Percentiles rank a stretch among this genome's conserved stretches.
Evolutionary conservation across 1,284 basidiomycete species (phyloP).

Genomic region (Fistulinella cinereoalba): DNA sequence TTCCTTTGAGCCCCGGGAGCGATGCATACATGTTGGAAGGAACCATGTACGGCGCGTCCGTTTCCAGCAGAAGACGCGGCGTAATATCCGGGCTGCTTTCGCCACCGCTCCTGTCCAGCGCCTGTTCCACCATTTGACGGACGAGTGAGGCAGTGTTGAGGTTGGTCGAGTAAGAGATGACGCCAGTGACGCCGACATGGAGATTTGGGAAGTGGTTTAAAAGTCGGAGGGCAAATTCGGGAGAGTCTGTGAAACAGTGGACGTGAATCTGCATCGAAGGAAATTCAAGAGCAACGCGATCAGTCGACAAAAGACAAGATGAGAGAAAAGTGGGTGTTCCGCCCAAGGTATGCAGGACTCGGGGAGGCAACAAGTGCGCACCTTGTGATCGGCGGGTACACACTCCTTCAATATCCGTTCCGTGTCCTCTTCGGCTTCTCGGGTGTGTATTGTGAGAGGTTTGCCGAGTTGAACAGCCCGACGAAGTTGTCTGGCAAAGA

Average conservation of each 20-base stretch:
- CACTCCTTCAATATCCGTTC: slow-evolving; percentile 70
- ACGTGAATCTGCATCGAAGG: slow-evolving; percentile 57
- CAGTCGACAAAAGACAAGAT: no score
- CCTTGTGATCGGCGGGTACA: slow-evolving; percentile 67
- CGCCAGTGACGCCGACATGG: slow-evolving; percentile 79
- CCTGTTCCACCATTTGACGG: slow-evolving; percentile 42
- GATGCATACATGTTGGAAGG: slow-evolving; percentile 68
- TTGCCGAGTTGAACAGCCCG: slow-evolving; percentile 66
- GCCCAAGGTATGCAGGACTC: no score
- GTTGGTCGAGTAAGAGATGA: slow-evolving; percentile 74
- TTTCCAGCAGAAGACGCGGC: slow-evolving; percentile 58
- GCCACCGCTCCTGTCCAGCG: neutral
- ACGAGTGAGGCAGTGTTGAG: slow-evolving; percentile 62
- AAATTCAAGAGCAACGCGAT: no score
- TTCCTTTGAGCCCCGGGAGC: slow-evolving; percentile 50
- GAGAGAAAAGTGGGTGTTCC: no score
- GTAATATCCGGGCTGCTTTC: neutral
- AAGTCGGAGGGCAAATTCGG: slow-evolving; percentile 66
- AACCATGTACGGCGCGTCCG: slow-evolving; percentile 82
- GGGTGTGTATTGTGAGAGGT: slow-evolving; percentile 75
- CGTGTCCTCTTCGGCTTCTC: slow-evolving; percentile 78
- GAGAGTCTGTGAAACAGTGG: slow-evolving; percentile 80
- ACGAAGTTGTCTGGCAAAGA: slow-evolving; percentile 65
- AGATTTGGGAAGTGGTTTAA: slow-evolving; percentile 75
- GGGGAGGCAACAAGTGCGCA: slow-evolving; percentile 26